Conservation (phyloP, 2,329 filamentous ascomycete genomes). For the Lecanicillium sp. region DNA sequence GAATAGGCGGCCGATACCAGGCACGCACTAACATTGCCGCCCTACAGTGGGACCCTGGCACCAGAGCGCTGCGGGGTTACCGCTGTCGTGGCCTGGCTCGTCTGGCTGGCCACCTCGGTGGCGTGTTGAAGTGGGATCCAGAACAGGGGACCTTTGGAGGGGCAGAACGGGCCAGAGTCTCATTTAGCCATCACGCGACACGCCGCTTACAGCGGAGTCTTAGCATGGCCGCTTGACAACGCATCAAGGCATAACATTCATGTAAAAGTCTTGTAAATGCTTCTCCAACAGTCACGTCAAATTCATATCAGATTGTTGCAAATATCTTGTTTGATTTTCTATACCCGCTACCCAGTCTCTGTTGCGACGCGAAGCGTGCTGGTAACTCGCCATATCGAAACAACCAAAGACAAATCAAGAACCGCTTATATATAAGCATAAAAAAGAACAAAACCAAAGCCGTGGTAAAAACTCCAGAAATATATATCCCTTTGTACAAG, state of each 20-base stretch:
- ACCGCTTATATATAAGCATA: background rate
- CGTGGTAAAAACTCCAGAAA: background rate
- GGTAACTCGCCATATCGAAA: too few relatives aligned
- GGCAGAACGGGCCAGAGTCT: too few relatives aligned
- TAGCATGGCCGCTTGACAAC: background rate
- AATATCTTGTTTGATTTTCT: too few relatives aligned
- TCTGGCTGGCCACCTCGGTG: background rate
- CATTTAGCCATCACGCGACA: background rate
- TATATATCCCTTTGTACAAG: background rate
- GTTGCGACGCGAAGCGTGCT: too few relatives aligned
- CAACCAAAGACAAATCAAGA: background rate
- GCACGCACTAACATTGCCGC: constrained; percentile 7
- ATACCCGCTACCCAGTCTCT: too few relatives aligned
- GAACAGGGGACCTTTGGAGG: too few relatives aligned
- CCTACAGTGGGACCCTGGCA: constrained; percentile 1
- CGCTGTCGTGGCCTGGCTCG: background rate
- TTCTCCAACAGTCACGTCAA: too few relatives aligned
- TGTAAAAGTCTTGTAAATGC: background rate
- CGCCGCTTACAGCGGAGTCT: background rate
- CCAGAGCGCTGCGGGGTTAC: constrained; percentile 5
- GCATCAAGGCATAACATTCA: background rate
- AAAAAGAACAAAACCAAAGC: background rate
- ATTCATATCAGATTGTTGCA: too few relatives aligned
- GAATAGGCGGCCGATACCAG: too few relatives aligned
- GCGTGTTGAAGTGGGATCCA: too few relatives aligned